phyloP scores from a whole-genome alignment of 345 rosid genomes.

The Salix viminalis region DNA sequence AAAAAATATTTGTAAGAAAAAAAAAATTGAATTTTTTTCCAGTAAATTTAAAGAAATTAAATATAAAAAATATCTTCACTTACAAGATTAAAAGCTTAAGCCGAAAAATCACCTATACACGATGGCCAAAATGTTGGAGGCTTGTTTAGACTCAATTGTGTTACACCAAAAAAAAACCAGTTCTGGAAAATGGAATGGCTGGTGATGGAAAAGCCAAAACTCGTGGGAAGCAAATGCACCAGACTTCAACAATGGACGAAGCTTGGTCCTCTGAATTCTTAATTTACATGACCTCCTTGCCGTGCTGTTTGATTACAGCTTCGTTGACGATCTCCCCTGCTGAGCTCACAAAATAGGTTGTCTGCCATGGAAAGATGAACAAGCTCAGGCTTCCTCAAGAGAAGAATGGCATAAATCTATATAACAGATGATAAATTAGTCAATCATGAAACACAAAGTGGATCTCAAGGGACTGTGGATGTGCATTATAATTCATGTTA shows the following conservation, averaged over 20 bases:
- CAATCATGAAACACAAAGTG: background rate
- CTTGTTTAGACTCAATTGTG: background rate
- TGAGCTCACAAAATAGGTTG: slow-evolving; percentile 47
- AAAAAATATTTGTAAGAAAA: no score
- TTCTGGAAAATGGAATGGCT: background rate
- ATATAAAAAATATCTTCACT: no score
- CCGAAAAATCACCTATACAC: background rate
- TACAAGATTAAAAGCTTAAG: no score
- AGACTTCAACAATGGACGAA: background rate
- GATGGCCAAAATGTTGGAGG: background rate
- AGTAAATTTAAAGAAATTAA: no score
- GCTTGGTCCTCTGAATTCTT: background rate
- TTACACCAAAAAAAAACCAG: no score
- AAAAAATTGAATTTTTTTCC: no score
- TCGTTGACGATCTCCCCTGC: slow-evolving; percentile 44
- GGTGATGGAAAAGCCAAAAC: background rate
- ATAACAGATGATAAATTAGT: background rate
- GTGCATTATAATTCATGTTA: background rate
- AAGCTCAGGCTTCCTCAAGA: background rate
- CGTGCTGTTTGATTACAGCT: slow-evolving; percentile 38
- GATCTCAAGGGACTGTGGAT: background rate
- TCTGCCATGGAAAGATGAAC: slow-evolving; percentile 32
- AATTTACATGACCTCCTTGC: slow-evolving; percentile 43
- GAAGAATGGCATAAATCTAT: background rate
- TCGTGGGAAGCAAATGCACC: background rate